Percentiles rank a stretch among this genome's conserved stretches.
Evolutionary conservation across 176 grass and related monocot species (phyloP).

Genomic region (Dendrocalamus sinicus): DNA sequence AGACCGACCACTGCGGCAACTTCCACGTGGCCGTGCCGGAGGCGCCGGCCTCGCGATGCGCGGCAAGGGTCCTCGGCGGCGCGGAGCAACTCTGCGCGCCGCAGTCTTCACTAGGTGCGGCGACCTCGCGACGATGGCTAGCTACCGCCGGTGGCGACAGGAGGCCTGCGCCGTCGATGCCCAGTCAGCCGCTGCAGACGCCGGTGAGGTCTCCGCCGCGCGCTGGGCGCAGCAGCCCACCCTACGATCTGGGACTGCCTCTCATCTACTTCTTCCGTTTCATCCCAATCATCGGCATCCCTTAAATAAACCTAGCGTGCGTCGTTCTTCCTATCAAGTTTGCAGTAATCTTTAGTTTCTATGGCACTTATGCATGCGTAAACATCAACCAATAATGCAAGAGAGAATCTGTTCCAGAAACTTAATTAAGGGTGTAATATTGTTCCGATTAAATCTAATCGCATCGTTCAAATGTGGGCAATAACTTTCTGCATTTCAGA

Average conservation of each 20-base stretch:
- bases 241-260: slow-evolving; percentile 33
- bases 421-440: not conserved
- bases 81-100: slow-evolving; percentile 53
- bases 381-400: slow-evolving; percentile 1
- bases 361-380: not conserved
- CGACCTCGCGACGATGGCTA: not conserved
- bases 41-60: slow-evolving; percentile 24
- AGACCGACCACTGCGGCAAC: slow-evolving; percentile 38
- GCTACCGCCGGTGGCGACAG: not conserved
- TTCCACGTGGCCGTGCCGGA: slow-evolving; percentile 44
- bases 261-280: slow-evolving; percentile 61
- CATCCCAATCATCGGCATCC: slow-evolving; percentile 59
- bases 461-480: not conserved
- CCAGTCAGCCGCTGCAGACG: not conserved
- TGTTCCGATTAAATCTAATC: not conserved
- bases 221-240: not conserved
- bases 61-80: slow-evolving; percentile 49
- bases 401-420: not conserved
- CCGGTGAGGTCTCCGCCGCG: not conserved
- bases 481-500: not conserved
- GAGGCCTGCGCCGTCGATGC: not conserved
- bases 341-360: not conserved
- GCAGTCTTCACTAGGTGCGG: slow-evolving; percentile 43
- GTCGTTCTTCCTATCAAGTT: too few species aligned
- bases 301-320: not conserved